Conservation (phyloP, 257 asterid genomes). For the Eustoma russellianum region DNA sequence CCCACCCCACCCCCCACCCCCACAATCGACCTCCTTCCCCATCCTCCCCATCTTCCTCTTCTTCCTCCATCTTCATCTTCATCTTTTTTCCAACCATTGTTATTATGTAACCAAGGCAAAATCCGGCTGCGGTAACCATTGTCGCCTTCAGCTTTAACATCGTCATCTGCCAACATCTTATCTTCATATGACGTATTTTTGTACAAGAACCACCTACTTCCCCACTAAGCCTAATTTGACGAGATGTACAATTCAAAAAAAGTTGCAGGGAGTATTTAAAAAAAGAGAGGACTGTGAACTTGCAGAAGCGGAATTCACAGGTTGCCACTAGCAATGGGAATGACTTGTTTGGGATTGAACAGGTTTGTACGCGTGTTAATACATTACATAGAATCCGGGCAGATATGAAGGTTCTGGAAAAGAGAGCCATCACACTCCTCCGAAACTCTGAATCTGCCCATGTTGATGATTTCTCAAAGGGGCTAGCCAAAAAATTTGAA, state of each 20-base stretch:
- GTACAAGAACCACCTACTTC: conserved; percentile 61
- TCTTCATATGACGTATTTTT: conserved; percentile 3
- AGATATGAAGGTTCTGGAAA: conserved; percentile 77
- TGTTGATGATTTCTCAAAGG: conserved; percentile 70
- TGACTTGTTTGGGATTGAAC: conserved; percentile 54
- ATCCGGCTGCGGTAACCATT: conserved; percentile 76
- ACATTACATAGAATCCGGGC: conserved; percentile 65
- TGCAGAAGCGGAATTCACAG: conserved; percentile 65
- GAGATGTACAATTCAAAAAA: conserved; percentile 57
- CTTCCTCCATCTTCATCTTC: no score
- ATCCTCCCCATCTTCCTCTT: no score
- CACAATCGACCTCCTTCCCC: no score
- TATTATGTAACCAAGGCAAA: conserved; percentile 73
- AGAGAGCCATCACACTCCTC: conserved; percentile 70
- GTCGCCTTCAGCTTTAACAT: not conserved
- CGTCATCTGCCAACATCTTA: not conserved
- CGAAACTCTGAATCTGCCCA: conserved; percentile 94
- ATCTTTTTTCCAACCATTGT: no score
- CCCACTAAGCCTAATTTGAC: conserved; percentile 93
- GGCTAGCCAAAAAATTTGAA: conserved; percentile 61
- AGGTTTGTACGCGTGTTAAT: conserved; percentile 76
- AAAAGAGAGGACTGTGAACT: conserved; percentile 52
- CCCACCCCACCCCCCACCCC: no score
- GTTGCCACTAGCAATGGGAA: conserved; percentile 67
- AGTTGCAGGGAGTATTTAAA: conserved; percentile 49